Evolutionary conservation across 176 grass and related monocot genomes (phyloP), one percentile per base, ranked within the genome.

Genomic region (Aechmea fasciata): DNA sequence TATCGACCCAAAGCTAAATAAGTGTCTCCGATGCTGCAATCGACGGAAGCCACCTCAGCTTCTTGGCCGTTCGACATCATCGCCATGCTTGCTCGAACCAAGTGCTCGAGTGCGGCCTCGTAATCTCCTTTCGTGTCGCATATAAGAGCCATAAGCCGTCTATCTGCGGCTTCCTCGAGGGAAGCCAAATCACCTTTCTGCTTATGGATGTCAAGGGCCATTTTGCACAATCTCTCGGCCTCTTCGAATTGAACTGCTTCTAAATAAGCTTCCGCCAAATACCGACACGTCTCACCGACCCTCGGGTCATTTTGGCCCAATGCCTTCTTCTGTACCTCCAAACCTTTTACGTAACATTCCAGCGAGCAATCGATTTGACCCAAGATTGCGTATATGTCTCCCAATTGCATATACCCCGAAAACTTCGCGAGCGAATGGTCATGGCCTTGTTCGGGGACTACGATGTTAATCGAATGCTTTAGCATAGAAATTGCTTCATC

Each of bases 391-490:
- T 69, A 62, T 49, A 50, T 54, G 22, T 77, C 75, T 8, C 75
- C 75, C 65, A 77, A 50, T 14, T 77, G 75, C 75, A 77, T 77
- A 62, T 77, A 69, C 53, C 75, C 75, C 18, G 66, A 77, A 50
- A 77, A 77, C 66, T 62, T 69, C 9, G 75, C 65, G 11, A 77
- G 75, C 10, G 65, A 51, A 50, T 77, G 41, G 2, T 77, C 75
- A 25, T 77, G 52, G 53, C 75, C 75, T 25, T 69, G 52, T 26
- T 69, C 65, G 23, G 67, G 52, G 19, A 49, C 65, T 63, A 66
- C 65, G 50, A 77, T 77, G 25, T 62, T 52, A 17, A 77, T 49
- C 19, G 75, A 77, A 28, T 50, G 66, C 22, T 77, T 51, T 49
- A 77, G 75, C 67, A 69, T 66, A 63, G 75, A 65, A 11, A 77